phyloP scores from a whole-genome alignment of 2,329 filamentous ascomycete species.

The Curvularia lunata region DNA sequence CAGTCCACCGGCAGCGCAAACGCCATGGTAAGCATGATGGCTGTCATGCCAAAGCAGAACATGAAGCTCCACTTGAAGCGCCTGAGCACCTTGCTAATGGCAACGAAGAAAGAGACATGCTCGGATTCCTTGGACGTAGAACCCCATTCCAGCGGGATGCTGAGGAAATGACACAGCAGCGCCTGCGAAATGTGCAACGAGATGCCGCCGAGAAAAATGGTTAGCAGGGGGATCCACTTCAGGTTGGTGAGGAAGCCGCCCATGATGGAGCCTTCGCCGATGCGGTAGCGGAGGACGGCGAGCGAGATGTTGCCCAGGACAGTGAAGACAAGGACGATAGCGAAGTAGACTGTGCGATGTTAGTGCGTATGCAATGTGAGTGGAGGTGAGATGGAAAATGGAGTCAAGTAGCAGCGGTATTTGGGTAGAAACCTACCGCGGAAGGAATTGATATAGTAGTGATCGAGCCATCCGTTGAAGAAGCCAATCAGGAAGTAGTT shows the following conservation, averaged over 20 bases:
- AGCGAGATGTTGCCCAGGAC: slow-evolving; percentile 66
- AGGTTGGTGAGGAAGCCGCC: slow-evolving; percentile 62
- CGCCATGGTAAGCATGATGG: slow-evolving; percentile 70
- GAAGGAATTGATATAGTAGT: slow-evolving; percentile 79
- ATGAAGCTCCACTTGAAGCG: slow-evolving; percentile 72
- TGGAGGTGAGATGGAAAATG: background rate
- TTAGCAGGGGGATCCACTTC: slow-evolving; percentile 70
- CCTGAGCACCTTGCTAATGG: slow-evolving; percentile 78
- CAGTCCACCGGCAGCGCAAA: slow-evolving; percentile 68
- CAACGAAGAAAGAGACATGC: slow-evolving; percentile 83
- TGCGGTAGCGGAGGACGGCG: slow-evolving; percentile 68
- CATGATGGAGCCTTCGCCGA: slow-evolving; percentile 61
- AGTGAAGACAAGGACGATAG: slow-evolving; percentile 70
- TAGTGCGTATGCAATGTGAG: background rate
- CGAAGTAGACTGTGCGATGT: slow-evolving; percentile 58
- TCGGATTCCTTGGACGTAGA: slow-evolving; percentile 83
- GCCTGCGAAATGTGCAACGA: slow-evolving; percentile 82
- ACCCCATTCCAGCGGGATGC: slow-evolving; percentile 86
- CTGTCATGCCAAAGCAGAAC: slow-evolving; percentile 66
- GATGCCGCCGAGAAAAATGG: slow-evolving; percentile 82
- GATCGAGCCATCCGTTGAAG: slow-evolving; percentile 76
- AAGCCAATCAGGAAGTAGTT: slow-evolving; percentile 77
- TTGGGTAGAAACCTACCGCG: slow-evolving; percentile 47
- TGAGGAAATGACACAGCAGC: slow-evolving; percentile 80
- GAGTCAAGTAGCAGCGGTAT: too few species aligned